A percentile compares a stretch with the other conserved stretches of the same genome.
These are phyloP conservation scores for Mucor indicus DNA, from an alignment of 371 early-diverging fungal species.

Conservation along the genomic window DNA sequence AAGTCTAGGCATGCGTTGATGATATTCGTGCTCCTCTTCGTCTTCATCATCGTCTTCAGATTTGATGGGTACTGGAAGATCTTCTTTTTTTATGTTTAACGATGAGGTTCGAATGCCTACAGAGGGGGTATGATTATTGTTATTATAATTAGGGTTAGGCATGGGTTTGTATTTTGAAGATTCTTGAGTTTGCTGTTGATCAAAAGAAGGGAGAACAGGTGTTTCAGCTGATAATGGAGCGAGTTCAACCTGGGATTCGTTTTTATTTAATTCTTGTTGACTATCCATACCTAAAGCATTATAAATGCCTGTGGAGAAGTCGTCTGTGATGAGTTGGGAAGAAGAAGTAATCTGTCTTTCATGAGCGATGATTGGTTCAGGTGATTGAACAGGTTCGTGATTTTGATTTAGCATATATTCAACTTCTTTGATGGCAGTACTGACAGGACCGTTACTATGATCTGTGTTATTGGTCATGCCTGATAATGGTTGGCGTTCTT, in stretches of 20 bases:
- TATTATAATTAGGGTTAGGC: constrained; percentile 13
- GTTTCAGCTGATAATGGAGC: constrained; percentile 4
- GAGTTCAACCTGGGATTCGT: background rate
- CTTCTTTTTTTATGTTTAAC: background rate
- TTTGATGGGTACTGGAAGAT: background rate
- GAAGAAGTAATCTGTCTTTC: background rate
- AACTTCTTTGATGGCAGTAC: constrained; percentile 21
- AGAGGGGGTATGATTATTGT: background rate
- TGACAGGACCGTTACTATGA: constrained; percentile 13
- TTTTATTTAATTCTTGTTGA: background rate
- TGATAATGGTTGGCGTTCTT: background rate
- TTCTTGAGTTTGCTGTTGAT: background rate
- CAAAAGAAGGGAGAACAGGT: background rate
- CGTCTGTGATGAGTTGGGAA: background rate
- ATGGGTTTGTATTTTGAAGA: constrained; percentile 10
- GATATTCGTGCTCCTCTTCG: constrained; percentile 12
- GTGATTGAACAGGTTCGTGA: background rate
- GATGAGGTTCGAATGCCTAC: constrained; percentile 3
- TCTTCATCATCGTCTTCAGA: constrained; percentile 9
- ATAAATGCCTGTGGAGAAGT: constrained; percentile 5
- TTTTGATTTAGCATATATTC: constrained; percentile 17
- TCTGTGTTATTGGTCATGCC: constrained; percentile 2
- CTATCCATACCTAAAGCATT: constrained; percentile 7
- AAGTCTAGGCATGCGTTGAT: constrained; percentile 15
- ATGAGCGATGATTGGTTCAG: background rate